Evolutionary conservation across 2,329 filamentous ascomycete genomes (phyloP), one percentile per base, ranked within the genome.

Genomic region (Nothomitra cinnamomea): DNA sequence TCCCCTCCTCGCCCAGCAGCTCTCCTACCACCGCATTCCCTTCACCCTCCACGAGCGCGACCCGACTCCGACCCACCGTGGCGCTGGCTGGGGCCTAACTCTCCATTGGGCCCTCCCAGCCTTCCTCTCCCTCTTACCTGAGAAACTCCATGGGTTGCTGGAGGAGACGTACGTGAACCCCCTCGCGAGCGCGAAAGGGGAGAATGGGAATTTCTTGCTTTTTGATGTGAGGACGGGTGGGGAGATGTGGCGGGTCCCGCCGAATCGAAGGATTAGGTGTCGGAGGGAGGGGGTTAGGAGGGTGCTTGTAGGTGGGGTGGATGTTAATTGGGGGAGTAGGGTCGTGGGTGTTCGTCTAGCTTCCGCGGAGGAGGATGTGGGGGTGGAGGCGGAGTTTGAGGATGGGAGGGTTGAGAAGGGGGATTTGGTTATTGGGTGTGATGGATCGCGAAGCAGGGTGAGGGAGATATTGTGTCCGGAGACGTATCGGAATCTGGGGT

Each of bases 31-130:
- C 49, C 53, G 53, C 42, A 72, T 76, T 15, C 69, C 72, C 0
- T 79, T 77, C 62, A 67, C 62, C 40, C 72, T 81, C 42, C 79
- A 75, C 59, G 78, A 81, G 63, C 75, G 75, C 45, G 75, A 79
- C 57, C 55, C 60, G 3, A 69, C 73, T 41, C 66, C 74, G 42
- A 66, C 63, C 55, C 69, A 69, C 24, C 74, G 72, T 32, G 74
- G 66, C 19, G 66, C 71, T 2, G 78, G 79, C 57, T 83, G 79
- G 80, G 80, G 78, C 2, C 66, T 83, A 54, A 82, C 78, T 0
- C 66, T 83, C 55, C 77, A 82, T 60, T 83, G 78, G 78, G 76
- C 74, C 3, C 68, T 81, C 8, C 69, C 73, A 0, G 69, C 69
- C 1, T 66, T 82, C 43, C 68, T 72, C 45, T 61, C 67, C 7